Evolutionary conservation across 768 basidiomycete species (phyloP).

Genomic region (Holtermannia corniformis): DNA sequence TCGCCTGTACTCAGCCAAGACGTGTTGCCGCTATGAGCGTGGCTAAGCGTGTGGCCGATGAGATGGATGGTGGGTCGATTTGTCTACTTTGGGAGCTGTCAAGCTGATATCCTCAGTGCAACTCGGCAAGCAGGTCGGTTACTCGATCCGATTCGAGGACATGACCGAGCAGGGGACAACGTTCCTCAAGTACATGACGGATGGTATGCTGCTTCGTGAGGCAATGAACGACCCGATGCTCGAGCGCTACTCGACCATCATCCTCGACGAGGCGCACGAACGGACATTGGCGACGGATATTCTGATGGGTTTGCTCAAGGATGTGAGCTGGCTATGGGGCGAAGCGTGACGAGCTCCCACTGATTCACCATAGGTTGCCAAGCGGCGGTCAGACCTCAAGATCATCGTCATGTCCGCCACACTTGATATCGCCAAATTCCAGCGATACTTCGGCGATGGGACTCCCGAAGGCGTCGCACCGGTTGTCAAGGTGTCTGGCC

Average conservation of each 20-base stretch:
- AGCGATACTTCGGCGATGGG: slow-evolving; percentile 67
- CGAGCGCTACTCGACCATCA: slow-evolving; percentile 88
- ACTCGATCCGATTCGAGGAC: slow-evolving; percentile 97
- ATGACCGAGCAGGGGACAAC: slow-evolving; percentile 83
- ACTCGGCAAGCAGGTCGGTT: slow-evolving; percentile 91
- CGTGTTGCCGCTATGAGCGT: slow-evolving; percentile 93
- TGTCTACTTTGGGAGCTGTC: background rate
- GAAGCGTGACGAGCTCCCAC: background rate
- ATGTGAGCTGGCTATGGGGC: slow-evolving; percentile 33
- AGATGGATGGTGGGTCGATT: slow-evolving; percentile 60
- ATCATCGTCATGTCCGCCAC: slow-evolving; percentile 98
- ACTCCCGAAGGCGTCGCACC: slow-evolving; percentile 52
- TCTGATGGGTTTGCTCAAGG: slow-evolving; percentile 91
- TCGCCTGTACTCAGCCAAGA: slow-evolving; percentile 94
- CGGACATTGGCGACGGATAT: slow-evolving; percentile 96
- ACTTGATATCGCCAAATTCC: slow-evolving; percentile 91
- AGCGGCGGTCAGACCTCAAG: slow-evolving; percentile 76
- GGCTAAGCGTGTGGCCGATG: slow-evolving; percentile 79
- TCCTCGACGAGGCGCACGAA: slow-evolving; percentile 98
- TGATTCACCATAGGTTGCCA: slow-evolving; percentile 48
- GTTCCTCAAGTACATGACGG: slow-evolving; percentile 98
- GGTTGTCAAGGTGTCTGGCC: slow-evolving; percentile 80
- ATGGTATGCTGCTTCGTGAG: slow-evolving; percentile 95
- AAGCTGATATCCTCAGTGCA: slow-evolving; percentile 50
- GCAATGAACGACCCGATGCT: slow-evolving; percentile 94